Conservation (phyloP, 1,139 yeast genomes). For the Hyphopichia burtonii region DNA sequence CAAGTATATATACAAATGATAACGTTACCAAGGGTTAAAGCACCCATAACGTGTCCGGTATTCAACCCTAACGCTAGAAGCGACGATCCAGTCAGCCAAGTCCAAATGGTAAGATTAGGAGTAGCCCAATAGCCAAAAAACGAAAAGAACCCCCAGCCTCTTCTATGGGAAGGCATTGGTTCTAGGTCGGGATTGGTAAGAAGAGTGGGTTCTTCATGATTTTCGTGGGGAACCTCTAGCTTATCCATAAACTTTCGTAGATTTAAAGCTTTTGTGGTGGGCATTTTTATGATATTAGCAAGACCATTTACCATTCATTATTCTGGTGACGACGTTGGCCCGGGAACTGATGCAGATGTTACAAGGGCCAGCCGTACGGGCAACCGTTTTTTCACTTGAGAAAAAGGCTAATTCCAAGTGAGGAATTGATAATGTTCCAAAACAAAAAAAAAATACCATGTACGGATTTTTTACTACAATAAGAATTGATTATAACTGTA, state of each 20-base stretch:
- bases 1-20: constrained; percentile 16
- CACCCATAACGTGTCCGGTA: constrained; percentile 19
- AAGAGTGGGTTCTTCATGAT: constrained; percentile 6
- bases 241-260: background rate
- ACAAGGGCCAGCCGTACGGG: no score
- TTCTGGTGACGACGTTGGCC: no score
- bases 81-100: constrained; percentile 21
- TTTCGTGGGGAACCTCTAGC: constrained; percentile 8
- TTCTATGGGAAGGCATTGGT: constrained; percentile 17
- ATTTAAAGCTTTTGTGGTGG: background rate
- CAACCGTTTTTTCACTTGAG: background rate
- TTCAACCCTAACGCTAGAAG: constrained; percentile 14
- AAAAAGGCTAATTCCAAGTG: background rate
- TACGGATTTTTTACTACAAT: no score
- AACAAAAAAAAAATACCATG: background rate
- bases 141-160: constrained; percentile 22
- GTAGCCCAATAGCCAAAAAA: constrained; percentile 21
- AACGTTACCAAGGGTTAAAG: constrained; percentile 16
- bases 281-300: no score
- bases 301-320: no score
- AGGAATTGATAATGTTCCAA: background rate
- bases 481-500: no score
- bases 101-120: constrained; percentile 19
- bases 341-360: background rate
- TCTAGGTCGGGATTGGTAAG: constrained; percentile 14